Base-by-base conservation (phyloP, 2,329 filamentous ascomycete genomes). In the Verticillium albo-atrum region DNA sequence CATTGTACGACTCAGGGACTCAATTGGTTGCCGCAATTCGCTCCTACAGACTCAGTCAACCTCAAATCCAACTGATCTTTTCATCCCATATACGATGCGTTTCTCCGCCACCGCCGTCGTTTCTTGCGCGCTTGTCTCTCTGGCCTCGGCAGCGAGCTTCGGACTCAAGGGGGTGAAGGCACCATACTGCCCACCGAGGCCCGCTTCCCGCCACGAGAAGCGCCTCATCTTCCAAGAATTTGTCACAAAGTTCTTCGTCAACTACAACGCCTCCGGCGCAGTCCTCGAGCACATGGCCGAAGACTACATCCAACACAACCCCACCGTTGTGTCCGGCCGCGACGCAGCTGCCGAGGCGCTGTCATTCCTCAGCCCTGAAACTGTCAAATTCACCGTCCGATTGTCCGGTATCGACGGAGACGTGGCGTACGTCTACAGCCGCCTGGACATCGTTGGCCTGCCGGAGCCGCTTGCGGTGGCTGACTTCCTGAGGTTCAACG, bases 281-380 rank as follows among this genome's bases (percentile, higher is more conserved):
- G 20, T 61, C 7, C 56, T 59, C 27, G 59, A 62, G 34, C 55
- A 58, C 58, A 34, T 62, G 3, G 25, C 37, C 28, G 58, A 63
- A 14, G 53, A 55, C 30, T 62, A 63, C 50, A 62, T 63, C 17
- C 63, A 63, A 30, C 61, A 64, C 57, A 64, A 63, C 37, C 61
- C 63, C 4, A 37, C 32, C 35, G 57, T 57, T 2, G 56, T 60
- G 6, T 61, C 61, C 7, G 59, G 61, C 7, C 59, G 59, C 5
- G 17, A 58, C 4, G 61, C 58, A 27, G n/a, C 59, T 1, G 35
- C 57, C n/a, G 12, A 28, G 26, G 58, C 42, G 6, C 53, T 62
- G 15, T 56, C 61, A 2, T 58, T 58, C 30, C 7, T 58, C 4
- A 54, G 25, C 4, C 51, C 51, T 20, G 12, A 14, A 12, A 17